phyloP scores from a whole-genome alignment of 2,329 filamentous ascomycete species.

The Helotiales sp. region DNA sequence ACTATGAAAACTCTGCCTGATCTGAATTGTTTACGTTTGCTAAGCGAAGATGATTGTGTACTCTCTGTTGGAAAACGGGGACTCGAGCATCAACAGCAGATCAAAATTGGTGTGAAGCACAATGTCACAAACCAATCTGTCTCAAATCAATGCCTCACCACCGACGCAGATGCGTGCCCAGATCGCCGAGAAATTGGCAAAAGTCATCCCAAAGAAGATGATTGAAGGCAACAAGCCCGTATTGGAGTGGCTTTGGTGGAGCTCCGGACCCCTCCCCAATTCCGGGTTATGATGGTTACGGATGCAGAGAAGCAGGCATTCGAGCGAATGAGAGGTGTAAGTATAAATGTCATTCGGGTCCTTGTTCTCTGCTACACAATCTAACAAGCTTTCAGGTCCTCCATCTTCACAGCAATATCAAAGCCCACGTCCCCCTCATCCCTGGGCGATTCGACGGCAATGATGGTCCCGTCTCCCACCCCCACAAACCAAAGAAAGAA shows the following conservation, averaged over 20 bases:
- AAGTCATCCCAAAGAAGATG: background rate
- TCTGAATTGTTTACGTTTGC: background rate
- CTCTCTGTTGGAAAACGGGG: too few relatives aligned
- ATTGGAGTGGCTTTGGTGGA: background rate
- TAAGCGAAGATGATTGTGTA: background rate
- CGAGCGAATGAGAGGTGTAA: background rate
- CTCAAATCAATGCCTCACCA: background rate
- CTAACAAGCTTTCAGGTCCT: too few relatives aligned
- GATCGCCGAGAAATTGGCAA: background rate
- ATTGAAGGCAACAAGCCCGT: background rate
- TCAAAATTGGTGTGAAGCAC: background rate
- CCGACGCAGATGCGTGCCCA: background rate
- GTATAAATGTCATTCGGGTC: background rate
- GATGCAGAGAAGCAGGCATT: background rate
- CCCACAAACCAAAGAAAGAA: background rate
- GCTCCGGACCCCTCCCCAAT: background rate
- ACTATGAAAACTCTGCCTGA: background rate
- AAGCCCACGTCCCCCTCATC: background rate
- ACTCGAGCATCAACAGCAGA: background rate
- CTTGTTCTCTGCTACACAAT: background rate
- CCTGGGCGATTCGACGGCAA: background rate
- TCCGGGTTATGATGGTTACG: background rate
- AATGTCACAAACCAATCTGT: background rate
- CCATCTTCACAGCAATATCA: background rate
- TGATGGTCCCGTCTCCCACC: background rate